A percentile compares a stretch with the other conserved stretches of the same genome.
These are phyloP conservation scores for Arachnomyces sp. DNA, from an alignment of 2,329 filamentous ascomycete species.

Conservation along the genomic window DNA sequence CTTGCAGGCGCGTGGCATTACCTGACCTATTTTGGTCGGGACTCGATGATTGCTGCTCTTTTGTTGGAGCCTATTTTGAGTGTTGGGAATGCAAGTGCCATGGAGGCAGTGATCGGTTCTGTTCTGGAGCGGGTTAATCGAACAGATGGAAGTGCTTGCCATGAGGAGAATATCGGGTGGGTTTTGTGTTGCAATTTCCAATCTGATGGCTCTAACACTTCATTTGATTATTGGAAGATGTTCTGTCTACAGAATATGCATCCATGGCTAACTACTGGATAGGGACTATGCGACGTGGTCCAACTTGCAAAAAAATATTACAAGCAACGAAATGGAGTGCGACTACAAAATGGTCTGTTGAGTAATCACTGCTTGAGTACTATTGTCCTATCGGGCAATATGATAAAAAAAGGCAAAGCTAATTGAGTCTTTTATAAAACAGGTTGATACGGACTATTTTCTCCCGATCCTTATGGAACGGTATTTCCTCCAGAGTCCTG, in stretches of 20 bases:
- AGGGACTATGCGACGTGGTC: constrained; percentile 57
- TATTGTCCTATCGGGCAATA: too few species aligned
- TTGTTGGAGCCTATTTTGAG: constrained; percentile 53
- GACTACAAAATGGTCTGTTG: constrained; percentile 56
- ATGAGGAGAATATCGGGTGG: constrained; percentile 57
- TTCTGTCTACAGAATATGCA: not conserved
- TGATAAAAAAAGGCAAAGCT: too few species aligned
- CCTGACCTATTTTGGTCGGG: constrained; percentile 59
- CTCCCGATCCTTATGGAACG: constrained; percentile 51
- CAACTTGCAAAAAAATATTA: constrained; percentile 46
- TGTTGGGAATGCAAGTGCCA: constrained; percentile 45
- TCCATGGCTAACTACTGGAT: constrained; percentile 1
- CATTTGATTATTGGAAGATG: too few species aligned
- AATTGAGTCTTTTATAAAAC: constrained; percentile 18
- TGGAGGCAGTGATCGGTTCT: constrained; percentile 55
- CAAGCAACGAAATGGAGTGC: constrained; percentile 47
- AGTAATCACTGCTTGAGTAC: too few species aligned
- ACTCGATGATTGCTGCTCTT: constrained; percentile 56
- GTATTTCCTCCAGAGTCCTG: constrained; percentile 48
- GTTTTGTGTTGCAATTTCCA: not conserved
- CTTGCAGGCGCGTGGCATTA: constrained; percentile 60
- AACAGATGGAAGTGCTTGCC: constrained; percentile 54
- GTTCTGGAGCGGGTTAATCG: constrained; percentile 55
- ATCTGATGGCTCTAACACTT: too few species aligned
- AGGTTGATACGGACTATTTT: constrained; percentile 57